Evolutionary conservation across 192 early-diverging fungal genomes (phyloP).

Genomic region (Gamsiella multidivaricata): DNA sequence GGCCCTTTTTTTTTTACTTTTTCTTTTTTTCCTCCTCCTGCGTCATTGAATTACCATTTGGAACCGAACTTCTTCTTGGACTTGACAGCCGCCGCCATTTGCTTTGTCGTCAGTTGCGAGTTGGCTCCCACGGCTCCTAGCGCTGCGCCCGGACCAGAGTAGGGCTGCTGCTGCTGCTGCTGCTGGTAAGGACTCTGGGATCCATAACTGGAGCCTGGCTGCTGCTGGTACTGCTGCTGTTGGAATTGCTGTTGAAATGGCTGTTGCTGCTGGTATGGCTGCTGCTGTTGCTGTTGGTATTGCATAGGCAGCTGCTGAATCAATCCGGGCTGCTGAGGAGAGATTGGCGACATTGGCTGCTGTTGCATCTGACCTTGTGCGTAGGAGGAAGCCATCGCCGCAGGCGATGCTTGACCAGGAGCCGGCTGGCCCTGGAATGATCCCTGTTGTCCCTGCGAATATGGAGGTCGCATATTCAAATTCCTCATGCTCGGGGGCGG

Average conservation of each 20-base stretch:
- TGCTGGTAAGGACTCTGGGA: no score
- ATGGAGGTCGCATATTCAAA: neutral
- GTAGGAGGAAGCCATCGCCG: neutral
- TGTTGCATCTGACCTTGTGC: constrained; percentile 9
- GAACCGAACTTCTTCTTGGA: constrained; percentile 45
- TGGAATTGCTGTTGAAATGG: neutral
- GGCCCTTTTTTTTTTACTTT: no score
- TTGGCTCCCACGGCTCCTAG: constrained; percentile 7
- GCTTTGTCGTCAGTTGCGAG: constrained; percentile 40
- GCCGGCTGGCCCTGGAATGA: no score
- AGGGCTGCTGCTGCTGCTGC: no score
- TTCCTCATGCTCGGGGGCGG: constrained; percentile 37
- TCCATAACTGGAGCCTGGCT: neutral
- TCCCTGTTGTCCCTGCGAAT: constrained; percentile 1
- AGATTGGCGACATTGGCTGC: constrained; percentile 22
- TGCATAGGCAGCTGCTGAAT: constrained; percentile 21
- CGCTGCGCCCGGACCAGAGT: neutral
- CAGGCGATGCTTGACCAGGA: constrained; percentile 15
- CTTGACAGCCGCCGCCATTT: constrained; percentile 39
- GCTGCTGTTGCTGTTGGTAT: constrained; percentile 17
- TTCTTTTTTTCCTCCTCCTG: neutral
- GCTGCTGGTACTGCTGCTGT: constrained; percentile 3
- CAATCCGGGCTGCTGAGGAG: constrained; percentile 16
- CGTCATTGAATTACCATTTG: constrained; percentile 17
- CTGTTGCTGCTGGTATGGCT: constrained; percentile 1